These are phyloP conservation scores for Eucalyptus cladocalyx DNA, from an alignment of 345 rosid genomes.

Conservation along the genomic window DNA sequence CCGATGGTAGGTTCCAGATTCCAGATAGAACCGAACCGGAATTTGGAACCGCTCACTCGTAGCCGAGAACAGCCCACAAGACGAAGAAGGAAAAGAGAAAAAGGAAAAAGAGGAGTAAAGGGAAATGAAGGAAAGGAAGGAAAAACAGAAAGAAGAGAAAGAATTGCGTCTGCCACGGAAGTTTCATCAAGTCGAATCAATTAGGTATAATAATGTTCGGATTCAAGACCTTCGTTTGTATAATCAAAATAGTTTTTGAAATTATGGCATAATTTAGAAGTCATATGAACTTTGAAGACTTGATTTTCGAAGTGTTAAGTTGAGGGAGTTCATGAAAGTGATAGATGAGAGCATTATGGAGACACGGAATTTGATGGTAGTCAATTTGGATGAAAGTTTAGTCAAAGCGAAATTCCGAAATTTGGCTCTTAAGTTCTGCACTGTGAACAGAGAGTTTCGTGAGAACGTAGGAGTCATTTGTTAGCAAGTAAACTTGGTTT, in stretches of 20 bases:
- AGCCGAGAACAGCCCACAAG: neutral
- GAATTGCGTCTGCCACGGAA: too few relatives aligned
- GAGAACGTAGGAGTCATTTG: neutral
- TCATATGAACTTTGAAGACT: neutral
- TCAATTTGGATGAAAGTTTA: accelerated
- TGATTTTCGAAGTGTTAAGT: too few relatives aligned
- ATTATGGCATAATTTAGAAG: neutral
- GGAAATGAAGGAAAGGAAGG: neutral
- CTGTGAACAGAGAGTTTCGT: too few relatives aligned
- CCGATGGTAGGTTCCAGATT: too few relatives aligned
- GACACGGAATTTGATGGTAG: accelerated
- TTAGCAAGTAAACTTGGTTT: neutral
- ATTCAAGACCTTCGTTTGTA: too few relatives aligned
- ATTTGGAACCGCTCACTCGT: too few relatives aligned
- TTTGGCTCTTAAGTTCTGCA: accelerated
- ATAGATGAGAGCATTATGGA: too few relatives aligned
- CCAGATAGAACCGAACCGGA: too few relatives aligned
- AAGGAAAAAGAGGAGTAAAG: neutral
- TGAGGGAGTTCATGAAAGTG: too few relatives aligned
- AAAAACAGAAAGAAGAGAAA: neutral
- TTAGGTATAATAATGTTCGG: too few relatives aligned
- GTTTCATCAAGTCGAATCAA: neutral
- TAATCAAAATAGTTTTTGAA: too few relatives aligned
- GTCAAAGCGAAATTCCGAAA: neutral
- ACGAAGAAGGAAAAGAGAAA: neutral